Evolutionary conservation across 768 basidiomycete species (phyloP).

Genomic region (Naematelia encephala): DNA sequence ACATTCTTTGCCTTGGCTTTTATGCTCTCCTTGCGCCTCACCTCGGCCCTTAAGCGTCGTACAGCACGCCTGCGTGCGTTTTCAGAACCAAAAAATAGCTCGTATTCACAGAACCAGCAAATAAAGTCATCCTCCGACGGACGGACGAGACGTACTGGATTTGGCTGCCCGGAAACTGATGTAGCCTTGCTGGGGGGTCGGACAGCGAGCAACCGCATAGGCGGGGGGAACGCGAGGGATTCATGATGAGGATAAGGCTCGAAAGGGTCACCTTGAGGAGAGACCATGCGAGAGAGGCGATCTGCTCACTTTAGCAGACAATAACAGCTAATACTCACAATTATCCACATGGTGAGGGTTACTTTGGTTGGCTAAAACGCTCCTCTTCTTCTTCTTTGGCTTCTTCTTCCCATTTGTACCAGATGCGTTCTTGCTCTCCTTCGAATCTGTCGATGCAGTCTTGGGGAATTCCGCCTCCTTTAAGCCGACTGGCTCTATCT

Average conservation of each 20-base stretch:
- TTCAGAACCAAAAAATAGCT: constrained; percentile 84
- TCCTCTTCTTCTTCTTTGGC: constrained; percentile 89
- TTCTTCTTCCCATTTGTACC: constrained; percentile 40
- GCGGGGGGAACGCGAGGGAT: constrained; percentile 42
- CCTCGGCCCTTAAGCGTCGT: constrained; percentile 71
- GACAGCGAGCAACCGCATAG: constrained; percentile 44
- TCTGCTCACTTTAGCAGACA: constrained; percentile 28
- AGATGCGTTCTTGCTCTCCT: background rate
- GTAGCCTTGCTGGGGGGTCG: constrained; percentile 22
- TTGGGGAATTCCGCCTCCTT: background rate
- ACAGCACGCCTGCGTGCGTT: constrained; percentile 63
- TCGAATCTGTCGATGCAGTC: background rate
- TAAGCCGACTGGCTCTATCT: constrained; percentile 1
- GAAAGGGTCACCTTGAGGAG: constrained; percentile 21
- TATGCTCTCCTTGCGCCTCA: constrained; percentile 50
- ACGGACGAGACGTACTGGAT: constrained; percentile 28
- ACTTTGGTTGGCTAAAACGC: constrained; percentile 82
- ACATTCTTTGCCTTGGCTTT: constrained; percentile 42
- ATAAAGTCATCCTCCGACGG: constrained; percentile 78
- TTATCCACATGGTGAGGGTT: constrained; percentile 95
- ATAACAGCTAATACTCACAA: constrained; percentile 51
- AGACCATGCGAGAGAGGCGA: constrained; percentile 32
- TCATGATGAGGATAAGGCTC: constrained; percentile 28
- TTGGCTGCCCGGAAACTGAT: constrained; percentile 8
- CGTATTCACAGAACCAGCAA: constrained; percentile 90